These are phyloP conservation scores for Cladorrhinum sp. DNA, from an alignment of 2,329 filamentous ascomycete genomes.

Conservation along the genomic window DNA sequence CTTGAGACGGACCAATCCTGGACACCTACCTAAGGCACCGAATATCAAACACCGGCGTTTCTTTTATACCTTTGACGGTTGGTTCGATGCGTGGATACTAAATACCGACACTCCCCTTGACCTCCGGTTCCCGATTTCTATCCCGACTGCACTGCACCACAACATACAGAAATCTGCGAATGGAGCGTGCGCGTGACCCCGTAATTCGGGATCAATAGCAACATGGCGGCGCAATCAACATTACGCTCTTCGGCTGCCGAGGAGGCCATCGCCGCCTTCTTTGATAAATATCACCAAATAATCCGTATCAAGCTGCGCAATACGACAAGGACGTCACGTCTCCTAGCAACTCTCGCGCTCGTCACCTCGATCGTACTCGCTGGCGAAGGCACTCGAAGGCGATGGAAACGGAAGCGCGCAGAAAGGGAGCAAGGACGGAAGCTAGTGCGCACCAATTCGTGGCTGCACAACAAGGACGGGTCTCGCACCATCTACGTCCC, in stretches of 20 bases:
- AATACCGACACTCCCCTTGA: not conserved
- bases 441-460: constrained; percentile 86
- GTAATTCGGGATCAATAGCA: constrained; percentile 15
- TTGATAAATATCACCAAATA: constrained; percentile 56
- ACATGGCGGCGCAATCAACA: constrained; percentile 86
- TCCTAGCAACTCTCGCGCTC: constrained; percentile 74
- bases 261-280: constrained; percentile 63
- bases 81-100: not conserved
- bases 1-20: not conserved
- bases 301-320: constrained; percentile 55
- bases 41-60: constrained; percentile 7
- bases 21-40: not conserved
- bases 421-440: constrained; percentile 81
- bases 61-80: not conserved
- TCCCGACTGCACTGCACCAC: constrained; percentile 9
- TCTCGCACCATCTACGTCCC: constrained; percentile 93
- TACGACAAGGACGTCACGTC: constrained; percentile 67
- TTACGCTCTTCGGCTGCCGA: constrained; percentile 64
- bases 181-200: constrained; percentile 21
- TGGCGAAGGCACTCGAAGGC: constrained; percentile 73
- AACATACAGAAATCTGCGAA: constrained; percentile 14
- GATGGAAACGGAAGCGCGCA: constrained; percentile 69
- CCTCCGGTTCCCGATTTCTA: not conserved
- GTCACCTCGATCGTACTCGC: constrained; percentile 74
- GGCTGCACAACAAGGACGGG: constrained; percentile 89